Percentiles rank a stretch among this genome's conserved stretches.
These are phyloP conservation scores for Phaeosphaeria sp. DNA, from an alignment of 2,329 filamentous ascomycete species.

Conservation along the genomic window DNA sequence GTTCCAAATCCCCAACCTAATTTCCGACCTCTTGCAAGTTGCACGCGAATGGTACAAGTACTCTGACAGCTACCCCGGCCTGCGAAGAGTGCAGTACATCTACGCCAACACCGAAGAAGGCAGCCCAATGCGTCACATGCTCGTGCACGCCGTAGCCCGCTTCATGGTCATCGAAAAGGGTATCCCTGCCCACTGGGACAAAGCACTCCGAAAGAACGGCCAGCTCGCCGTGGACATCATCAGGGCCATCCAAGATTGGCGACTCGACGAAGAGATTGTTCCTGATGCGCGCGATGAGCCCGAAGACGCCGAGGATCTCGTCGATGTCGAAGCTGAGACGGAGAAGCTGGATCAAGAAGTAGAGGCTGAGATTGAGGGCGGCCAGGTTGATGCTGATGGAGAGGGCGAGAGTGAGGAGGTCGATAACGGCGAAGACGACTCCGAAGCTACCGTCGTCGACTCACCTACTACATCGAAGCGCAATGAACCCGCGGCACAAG, in stretches of 20 bases:
- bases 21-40: constrained; percentile 56
- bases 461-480: constrained; percentile 17
- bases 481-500: constrained; percentile 3
- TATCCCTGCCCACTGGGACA: constrained; percentile 62
- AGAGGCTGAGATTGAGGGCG: constrained; percentile 34
- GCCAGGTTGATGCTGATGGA: constrained; percentile 42
- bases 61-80: constrained; percentile 59
- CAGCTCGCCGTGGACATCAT: constrained; percentile 64
- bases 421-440: constrained; percentile 21
- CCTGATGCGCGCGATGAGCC: constrained; percentile 58
- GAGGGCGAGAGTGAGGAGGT: constrained; percentile 24
- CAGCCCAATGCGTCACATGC: constrained; percentile 56
- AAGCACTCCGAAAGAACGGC: constrained; percentile 61
- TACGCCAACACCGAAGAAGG: constrained; percentile 58
- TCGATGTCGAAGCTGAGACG: constrained; percentile 46
- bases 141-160: constrained; percentile 57
- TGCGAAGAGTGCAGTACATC: constrained; percentile 61
- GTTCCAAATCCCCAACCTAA: constrained; percentile 57
- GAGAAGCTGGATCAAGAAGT: constrained; percentile 42
- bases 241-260: constrained; percentile 61
- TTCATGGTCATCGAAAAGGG: constrained; percentile 58
- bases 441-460: constrained; percentile 27
- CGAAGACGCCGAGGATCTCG: constrained; percentile 46
- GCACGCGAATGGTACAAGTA: constrained; percentile 60
- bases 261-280: constrained; percentile 55